Evolutionary conservation across 805 yeast genomes (phyloP), one percentile per base, ranked within the genome.

Genomic region (Metschnikowia lochheadii): DNA sequence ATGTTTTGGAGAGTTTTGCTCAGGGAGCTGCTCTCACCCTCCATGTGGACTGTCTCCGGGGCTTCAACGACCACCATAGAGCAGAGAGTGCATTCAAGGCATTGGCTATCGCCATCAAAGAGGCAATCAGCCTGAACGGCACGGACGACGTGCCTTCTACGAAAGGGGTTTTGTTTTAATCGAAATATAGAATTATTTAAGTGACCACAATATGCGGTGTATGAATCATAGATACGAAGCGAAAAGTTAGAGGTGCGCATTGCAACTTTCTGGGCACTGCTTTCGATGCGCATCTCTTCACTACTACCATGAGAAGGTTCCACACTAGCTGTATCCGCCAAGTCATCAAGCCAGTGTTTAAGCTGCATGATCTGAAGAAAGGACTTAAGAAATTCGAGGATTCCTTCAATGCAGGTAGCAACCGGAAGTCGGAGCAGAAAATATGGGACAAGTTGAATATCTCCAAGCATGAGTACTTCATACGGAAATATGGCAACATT

Each of bases 81-180:
- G 88, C 96, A 39, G 99, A 94, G 69, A 81, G 89, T 65, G 98
- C 99, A 0, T 94, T 94, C 73, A 94, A 94, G 72, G 97, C 98
- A 0, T 73, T 92, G 56, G 99, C 99, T 0, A 76, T 94, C 18
- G 99, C 99, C 3, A 76, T 94, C 45, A 85, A 82, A 59, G 96
- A 90, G 64, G 92, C 98, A 21, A 83, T 80, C 44, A 77, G 92
- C 10, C 77, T 80, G 57, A 89, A 89, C 32, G 98, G 97, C 32
- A 81, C 85, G 21, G 77, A 89, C 63, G 99, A 94, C 54, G 88
- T 94, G 42, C 99, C 99, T 18, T 85, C 96, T 49, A 94, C 99
- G 10, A 94, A 94, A 72, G 99, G 99, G 49, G 98, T 94, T 10
- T 74, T 92, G 43, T 84, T 85, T 70, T 86, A 64, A 42, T 14